Conservation (phyloP, 257 asterid genomes). For the Lycium barbarum region DNA sequence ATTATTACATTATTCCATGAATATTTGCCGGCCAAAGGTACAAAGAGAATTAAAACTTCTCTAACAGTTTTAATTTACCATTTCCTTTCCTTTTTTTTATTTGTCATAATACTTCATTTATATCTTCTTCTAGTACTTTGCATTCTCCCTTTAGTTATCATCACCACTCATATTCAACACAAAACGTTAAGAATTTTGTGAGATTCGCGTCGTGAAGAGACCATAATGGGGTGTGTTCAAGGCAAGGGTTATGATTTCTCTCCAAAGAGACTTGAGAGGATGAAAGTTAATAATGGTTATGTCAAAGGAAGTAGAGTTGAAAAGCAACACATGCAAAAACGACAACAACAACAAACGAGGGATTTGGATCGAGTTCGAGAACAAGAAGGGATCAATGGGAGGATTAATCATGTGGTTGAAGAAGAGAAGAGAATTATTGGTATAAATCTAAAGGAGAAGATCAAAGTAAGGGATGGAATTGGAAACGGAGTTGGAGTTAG, state of each 20-base stretch:
- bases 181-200: conserved; percentile 33
- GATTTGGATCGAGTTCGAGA: conserved; percentile 3
- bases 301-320: conserved; percentile 27
- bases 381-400: conserved; percentile 12
- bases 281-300: conserved; percentile 53
- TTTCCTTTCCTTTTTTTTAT: not conserved
- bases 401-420: not conserved
- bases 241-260: conserved; percentile 36
- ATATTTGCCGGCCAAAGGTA: conserved; percentile 16
- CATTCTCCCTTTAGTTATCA: conserved; percentile 4
- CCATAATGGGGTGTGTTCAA: conserved; percentile 71
- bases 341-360: not conserved
- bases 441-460: conserved; percentile 33
- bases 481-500: conserved; percentile 35
- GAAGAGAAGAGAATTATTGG: conserved; percentile 34
- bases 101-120: conserved; percentile 7
- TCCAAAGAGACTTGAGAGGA: conserved; percentile 36
- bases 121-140: conserved; percentile 9
- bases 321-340: conserved; percentile 18
- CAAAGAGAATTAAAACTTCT: not conserved
- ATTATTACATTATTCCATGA: not conserved
- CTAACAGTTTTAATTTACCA: not conserved
- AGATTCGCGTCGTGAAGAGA: conserved; percentile 38
- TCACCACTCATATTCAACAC: conserved; percentile 7
- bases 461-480: conserved; percentile 33